Evolutionary conservation across 129 eudicot species (phyloP).

Genomic region (Oenanthe sinensis): DNA sequence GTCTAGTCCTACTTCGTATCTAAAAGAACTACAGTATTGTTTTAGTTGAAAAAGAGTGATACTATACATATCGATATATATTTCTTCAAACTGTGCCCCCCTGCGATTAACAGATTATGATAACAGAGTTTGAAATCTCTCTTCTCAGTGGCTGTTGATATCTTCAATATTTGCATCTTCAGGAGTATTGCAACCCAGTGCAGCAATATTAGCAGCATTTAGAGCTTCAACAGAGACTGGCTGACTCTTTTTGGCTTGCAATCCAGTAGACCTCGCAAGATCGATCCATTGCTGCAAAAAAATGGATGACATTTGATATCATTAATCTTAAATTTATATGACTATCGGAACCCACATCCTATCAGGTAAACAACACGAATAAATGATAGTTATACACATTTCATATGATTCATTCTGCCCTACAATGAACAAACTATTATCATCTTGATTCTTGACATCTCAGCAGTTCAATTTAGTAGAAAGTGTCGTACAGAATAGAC

Average conservation of each 20-base stretch:
- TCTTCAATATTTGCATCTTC: conserved; percentile 65
- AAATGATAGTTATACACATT: background rate
- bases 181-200: conserved; percentile 42
- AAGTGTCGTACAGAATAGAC: too few species aligned
- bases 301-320: conserved; percentile 4
- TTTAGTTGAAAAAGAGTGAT: too few species aligned
- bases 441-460: background rate
- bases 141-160: conserved; percentile 38
- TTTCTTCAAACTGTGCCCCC: background rate
- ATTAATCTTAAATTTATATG: background rate
- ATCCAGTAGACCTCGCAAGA: conserved; percentile 83
- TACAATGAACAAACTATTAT: background rate
- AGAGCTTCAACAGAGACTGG: conserved; percentile 20
- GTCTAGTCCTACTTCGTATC: conserved; percentile 19
- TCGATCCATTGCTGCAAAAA: conserved; percentile 97
- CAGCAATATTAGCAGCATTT: conserved; percentile 41
- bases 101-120: background rate
- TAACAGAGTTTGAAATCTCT: background rate
- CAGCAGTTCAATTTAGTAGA: background rate
- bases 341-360: background rate
- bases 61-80: background rate
- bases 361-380: background rate
- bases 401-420: background rate
- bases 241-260: conserved; percentile 71
- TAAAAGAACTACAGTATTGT: too few species aligned